Percentiles rank a stretch among this genome's conserved stretches.
Evolutionary conservation across 805 yeast species (phyloP).

Genomic region (Saccharomyces paradoxus): DNA sequence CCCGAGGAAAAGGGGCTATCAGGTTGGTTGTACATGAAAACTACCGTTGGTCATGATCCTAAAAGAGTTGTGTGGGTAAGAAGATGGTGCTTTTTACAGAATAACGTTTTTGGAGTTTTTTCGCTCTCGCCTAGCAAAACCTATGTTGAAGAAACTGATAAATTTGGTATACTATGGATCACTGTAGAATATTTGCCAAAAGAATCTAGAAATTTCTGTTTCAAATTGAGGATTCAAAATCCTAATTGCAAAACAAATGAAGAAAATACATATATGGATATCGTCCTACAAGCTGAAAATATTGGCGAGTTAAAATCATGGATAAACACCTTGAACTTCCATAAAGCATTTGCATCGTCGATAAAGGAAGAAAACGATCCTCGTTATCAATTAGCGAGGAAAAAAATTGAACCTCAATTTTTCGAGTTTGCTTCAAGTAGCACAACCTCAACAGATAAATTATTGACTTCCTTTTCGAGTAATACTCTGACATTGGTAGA

Average conservation of each 20-base stretch:
- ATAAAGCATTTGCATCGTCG: constrained; percentile 37
- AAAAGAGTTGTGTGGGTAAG: constrained; percentile 64
- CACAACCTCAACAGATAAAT: constrained; percentile 42
- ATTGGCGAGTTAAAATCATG: constrained; percentile 60
- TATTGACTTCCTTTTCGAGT: constrained; percentile 11
- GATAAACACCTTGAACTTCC: constrained; percentile 61
- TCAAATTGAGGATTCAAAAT: constrained; percentile 53
- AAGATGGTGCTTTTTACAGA: constrained; percentile 73
- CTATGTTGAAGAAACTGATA: constrained; percentile 81
- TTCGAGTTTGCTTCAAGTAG: constrained; percentile 59
- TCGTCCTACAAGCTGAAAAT: constrained; percentile 65
- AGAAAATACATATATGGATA: constrained; percentile 29
- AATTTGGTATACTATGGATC: constrained; percentile 70
- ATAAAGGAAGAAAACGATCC: constrained; percentile 25
- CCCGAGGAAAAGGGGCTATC: constrained; percentile 43
- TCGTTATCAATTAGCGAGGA: constrained; percentile 39
- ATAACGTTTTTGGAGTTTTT: constrained; percentile 75
- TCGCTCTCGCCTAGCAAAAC: constrained; percentile 54
- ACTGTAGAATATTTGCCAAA: constrained; percentile 49
- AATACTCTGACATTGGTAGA: constrained; percentile 20
- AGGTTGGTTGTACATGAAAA: constrained; percentile 80
- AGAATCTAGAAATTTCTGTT: constrained; percentile 73
- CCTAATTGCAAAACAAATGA: constrained; percentile 3
- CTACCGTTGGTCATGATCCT: constrained; percentile 42
- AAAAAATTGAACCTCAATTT: constrained; percentile 57